Base-by-base conservation (phyloP, 257 asterid genomes). In the Solanum gracilifrons region DNA sequence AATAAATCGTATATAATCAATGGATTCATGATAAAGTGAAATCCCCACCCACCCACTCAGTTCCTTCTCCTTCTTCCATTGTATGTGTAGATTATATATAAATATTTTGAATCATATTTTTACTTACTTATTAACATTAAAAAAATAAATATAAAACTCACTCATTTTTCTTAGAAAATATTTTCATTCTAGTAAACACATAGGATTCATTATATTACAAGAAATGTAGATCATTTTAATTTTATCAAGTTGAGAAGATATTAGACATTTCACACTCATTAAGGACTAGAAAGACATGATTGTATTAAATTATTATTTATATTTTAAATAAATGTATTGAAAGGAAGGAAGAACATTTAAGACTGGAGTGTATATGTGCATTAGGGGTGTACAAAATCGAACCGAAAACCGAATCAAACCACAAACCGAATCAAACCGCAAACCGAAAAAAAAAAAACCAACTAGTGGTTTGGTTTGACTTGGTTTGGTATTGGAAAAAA, bases 361-460 rank as follows among this genome's bases (percentile, higher is more conserved):
- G 12, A 7, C 20, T 33, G 33, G 36, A 27, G 75, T 68, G 35
- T 1, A 68, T 43, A 43, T 13, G 35, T 29, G 32, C 71, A 11
- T 1, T 37, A 37, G 12, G 43, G 43, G 43, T 9, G 0, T 39
- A 39, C 4, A 39, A 39, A 39, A 39, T 39, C 46, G 1, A 39
- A 39, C 0, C 13, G 13, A 39, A 39, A 39, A 39, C 0, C 4
- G 1, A 39, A 39, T 9, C 46, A 39, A 39, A 39, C 3, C 13
- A 1, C 1, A 39, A 39, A 39, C 3, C 0, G 13, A 39, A 13
- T 39, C 1, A 39, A 39, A 39, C 0, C 1, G 4, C n/a, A n/a
- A n/a, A n/a, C n/a, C n/a, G n/a, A n/a, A n/a, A 39, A 39, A 0
- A 39, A 39, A 39, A 39, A 39, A 39, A 0, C 0, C 35, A 33